Conservation (phyloP, 305 asterid genomes). For the Fraxinus greggii region DNA sequence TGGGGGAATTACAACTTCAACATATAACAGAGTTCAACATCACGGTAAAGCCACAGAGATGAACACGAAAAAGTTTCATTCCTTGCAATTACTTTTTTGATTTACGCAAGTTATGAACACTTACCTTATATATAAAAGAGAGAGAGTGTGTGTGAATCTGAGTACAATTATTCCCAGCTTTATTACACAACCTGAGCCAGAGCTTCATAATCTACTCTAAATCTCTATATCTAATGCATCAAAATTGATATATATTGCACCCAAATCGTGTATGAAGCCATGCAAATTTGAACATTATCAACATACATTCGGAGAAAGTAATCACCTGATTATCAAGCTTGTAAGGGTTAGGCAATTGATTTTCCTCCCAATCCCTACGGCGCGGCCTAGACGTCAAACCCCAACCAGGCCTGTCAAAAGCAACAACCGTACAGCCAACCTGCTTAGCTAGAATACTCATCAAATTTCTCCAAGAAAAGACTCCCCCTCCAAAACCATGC, state of each 20-base stretch:
- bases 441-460: constrained; percentile 68
- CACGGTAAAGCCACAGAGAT: not conserved
- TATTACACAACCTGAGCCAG: not conserved
- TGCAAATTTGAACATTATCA: constrained; percentile 6
- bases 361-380: constrained; percentile 81
- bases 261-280: not conserved
- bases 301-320: not conserved
- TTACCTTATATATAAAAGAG: not conserved
- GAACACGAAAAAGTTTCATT: not conserved
- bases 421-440: constrained; percentile 75
- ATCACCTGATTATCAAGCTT: constrained; percentile 84
- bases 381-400: constrained; percentile 92
- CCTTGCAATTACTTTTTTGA: not conserved
- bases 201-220: not conserved
- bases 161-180: not conserved
- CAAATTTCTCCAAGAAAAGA: constrained; percentile 91
- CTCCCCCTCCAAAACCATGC: constrained; percentile 98
- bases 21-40: not conserved
- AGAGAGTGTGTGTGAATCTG: not conserved
- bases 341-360: constrained; percentile 77
- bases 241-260: not conserved
- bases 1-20: not conserved
- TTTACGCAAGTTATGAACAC: not conserved
- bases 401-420: constrained; percentile 99
- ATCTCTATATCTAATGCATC: constrained; percentile 7